phyloP scores from a whole-genome alignment of 192 early-diverging fungal species.

The Paraglomus occultum region DNA sequence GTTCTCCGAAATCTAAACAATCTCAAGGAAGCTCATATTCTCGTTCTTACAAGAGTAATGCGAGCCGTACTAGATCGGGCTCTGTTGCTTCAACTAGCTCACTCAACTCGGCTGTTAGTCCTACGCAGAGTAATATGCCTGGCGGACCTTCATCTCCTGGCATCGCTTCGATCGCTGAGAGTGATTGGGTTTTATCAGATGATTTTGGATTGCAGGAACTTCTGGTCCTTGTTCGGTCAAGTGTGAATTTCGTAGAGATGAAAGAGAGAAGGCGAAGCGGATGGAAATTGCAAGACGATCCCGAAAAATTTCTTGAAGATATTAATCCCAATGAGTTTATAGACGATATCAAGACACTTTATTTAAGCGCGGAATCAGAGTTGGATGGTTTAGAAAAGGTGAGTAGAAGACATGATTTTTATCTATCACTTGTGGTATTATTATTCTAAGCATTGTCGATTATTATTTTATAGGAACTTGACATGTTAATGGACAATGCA shows the following conservation, averaged over 20 bases:
- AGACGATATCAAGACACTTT: constrained; percentile 32
- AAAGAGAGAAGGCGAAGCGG: constrained; percentile 27
- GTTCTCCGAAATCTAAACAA: not conserved
- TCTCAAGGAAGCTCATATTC: not conserved
- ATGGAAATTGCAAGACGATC: constrained; percentile 21
- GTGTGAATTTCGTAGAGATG: constrained; percentile 29
- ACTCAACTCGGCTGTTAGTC: not conserved
- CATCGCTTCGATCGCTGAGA: not conserved
- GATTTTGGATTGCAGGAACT: constrained; percentile 50
- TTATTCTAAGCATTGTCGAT: constrained; percentile 3
- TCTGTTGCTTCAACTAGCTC: not conserved
- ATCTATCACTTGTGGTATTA: not conserved
- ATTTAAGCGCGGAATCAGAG: constrained; percentile 19
- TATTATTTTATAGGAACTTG: constrained; percentile 33
- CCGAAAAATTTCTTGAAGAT: constrained; percentile 28
- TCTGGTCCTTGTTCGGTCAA: constrained; percentile 38
- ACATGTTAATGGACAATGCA: constrained; percentile 38
- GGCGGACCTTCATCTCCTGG: not conserved
- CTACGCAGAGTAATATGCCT: not conserved
- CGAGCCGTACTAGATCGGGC: not conserved
- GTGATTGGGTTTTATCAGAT: constrained; percentile 36
- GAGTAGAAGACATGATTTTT: constrained; percentile 2
- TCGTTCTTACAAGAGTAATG: not conserved
- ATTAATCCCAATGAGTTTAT: constrained; percentile 22
- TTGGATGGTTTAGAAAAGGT: constrained; percentile 35